A percentile compares a stretch with the other conserved stretches of the same genome.
Evolutionary conservation across 805 yeast genomes (phyloP).

Genomic region (Kuraishia hungarica): DNA sequence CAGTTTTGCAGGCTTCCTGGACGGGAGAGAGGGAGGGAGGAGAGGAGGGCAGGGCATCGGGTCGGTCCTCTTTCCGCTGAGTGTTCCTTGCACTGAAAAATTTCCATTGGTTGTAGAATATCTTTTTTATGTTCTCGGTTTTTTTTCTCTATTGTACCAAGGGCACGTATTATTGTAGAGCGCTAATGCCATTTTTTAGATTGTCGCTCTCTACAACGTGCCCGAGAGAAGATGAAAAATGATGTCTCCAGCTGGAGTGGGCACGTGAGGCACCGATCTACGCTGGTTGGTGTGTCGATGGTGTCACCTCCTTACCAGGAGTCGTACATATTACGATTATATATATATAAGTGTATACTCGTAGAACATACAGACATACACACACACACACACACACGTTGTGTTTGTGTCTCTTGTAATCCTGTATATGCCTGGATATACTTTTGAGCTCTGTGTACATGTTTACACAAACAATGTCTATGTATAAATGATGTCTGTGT

Average conservation of each 20-base stretch:
- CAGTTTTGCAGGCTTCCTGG: too few species aligned
- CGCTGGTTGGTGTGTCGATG: conserved; percentile 2
- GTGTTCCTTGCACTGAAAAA: background rate
- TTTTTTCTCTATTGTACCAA: conserved; percentile 2
- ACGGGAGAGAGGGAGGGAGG: too few species aligned
- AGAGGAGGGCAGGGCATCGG: too few species aligned
- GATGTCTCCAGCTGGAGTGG: conserved; percentile 7
- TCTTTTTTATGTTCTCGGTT: background rate
- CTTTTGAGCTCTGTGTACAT: too few species aligned
- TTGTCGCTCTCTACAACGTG: conserved; percentile 30
- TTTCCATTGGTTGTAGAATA: background rate
- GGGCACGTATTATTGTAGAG: conserved; percentile 24
- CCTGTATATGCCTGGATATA: too few species aligned
- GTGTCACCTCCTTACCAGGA: conserved; percentile 6
- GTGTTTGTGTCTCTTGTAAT: too few species aligned
- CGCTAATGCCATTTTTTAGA: conserved; percentile 22
- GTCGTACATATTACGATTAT: conserved; percentile 1
- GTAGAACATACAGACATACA: background rate
- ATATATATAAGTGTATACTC: background rate
- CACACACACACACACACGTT: too few species aligned
- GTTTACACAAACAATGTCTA: too few species aligned
- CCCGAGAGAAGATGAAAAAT: conserved; percentile 18
- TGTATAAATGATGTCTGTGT: too few species aligned
- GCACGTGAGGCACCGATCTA: conserved; percentile 4
- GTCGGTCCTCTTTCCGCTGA: too few species aligned